These are phyloP conservation scores for Panicum hallii DNA, from an alignment of 202 grass and related monocot genomes.

Conservation along the genomic window DNA sequence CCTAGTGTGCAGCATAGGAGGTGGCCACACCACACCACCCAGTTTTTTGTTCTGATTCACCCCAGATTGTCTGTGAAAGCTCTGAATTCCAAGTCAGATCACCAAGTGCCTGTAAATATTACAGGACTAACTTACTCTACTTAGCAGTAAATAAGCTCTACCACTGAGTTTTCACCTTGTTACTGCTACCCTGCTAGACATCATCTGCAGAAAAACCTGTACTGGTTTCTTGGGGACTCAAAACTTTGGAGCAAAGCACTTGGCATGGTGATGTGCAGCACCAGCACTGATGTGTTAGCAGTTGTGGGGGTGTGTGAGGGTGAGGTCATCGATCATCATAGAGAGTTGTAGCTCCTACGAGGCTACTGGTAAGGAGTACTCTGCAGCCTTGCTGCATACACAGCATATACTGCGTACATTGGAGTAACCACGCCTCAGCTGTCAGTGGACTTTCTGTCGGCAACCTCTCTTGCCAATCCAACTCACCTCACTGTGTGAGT, in stretches of 20 bases:
- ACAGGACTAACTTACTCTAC: not conserved
- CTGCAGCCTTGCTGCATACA: not conserved
- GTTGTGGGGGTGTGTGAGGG: conserved; percentile 31
- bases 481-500: not conserved
- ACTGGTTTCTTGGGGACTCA: conserved; percentile 21
- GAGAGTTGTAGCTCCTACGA: conserved; percentile 3
- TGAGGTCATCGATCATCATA: conserved; percentile 53
- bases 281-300: not conserved
- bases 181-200: not conserved
- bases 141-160: not conserved
- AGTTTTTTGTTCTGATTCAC: conserved; percentile 25
- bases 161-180: not conserved
- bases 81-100: conserved; percentile 32
- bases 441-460: conserved; percentile 58
- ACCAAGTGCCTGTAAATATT: not conserved
- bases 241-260: not conserved
- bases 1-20: not conserved
- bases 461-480: conserved; percentile 32
- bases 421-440: conserved; percentile 45
- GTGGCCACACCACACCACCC: conserved; percentile 29
- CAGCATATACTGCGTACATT: conserved; percentile 26
- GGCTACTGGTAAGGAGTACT: conserved; percentile 8
- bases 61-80: conserved; percentile 39
- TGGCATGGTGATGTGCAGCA: conserved; percentile 2
- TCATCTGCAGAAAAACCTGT: conserved; percentile 3